A percentile compares a stretch with the other conserved stretches of the same genome.
Evolutionary conservation across 2,329 filamentous ascomycete genomes (phyloP).

Genomic region (Sporothrix dimorphospora): DNA sequence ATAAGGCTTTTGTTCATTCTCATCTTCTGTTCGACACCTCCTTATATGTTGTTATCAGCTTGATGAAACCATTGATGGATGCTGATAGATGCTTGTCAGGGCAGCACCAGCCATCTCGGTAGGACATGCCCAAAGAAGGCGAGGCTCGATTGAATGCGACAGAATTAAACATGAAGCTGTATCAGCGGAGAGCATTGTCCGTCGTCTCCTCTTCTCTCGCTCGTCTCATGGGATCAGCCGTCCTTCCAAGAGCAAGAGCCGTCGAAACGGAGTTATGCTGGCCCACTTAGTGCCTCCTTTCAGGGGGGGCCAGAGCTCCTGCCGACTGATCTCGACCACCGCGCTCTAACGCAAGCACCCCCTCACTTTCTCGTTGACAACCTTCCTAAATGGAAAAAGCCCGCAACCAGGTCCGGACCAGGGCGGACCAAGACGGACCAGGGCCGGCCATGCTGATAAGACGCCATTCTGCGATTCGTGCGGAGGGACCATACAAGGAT

Average conservation of each 20-base stretch:
- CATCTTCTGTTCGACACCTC: background rate
- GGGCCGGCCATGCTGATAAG: constrained; percentile 2
- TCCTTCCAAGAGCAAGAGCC: background rate
- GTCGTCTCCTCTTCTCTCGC: background rate
- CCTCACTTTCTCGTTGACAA: background rate
- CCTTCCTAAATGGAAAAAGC: constrained; percentile 17
- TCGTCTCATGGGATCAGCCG: constrained; percentile 16
- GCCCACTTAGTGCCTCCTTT: background rate
- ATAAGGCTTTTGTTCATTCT: background rate
- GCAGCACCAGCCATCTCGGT: background rate
- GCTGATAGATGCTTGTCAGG: background rate
- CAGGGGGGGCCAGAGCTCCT: background rate
- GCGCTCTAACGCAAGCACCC: background rate
- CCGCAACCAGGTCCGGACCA: too few relatives aligned
- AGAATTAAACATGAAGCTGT: background rate
- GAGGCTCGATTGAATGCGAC: background rate
- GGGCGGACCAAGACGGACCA: background rate
- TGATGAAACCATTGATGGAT: background rate
- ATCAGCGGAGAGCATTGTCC: constrained; percentile 11
- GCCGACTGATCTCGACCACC: background rate
- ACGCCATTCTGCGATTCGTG: constrained; percentile 5
- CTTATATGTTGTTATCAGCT: background rate
- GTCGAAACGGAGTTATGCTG: background rate
- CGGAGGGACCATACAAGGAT: background rate
- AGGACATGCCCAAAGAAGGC: background rate